Evolutionary conservation across 1,139 yeast species (phyloP).

Genomic region (Ogataea hybrid): DNA sequence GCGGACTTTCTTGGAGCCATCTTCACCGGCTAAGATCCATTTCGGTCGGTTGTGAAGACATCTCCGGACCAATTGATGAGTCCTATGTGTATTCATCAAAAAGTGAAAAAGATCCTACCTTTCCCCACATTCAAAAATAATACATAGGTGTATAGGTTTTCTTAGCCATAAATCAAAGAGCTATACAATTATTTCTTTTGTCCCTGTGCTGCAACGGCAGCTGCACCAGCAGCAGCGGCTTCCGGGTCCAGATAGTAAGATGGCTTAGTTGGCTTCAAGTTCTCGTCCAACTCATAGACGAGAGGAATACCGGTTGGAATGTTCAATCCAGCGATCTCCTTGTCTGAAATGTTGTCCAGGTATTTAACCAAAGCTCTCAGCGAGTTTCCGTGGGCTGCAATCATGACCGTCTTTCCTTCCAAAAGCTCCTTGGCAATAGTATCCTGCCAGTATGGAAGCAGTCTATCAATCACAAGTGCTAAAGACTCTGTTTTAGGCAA

Average conservation of each 20-base stretch:
- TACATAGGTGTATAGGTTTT: neutral
- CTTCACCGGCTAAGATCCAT: too few species aligned
- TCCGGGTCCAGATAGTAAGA: conserved; percentile 98
- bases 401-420: conserved; percentile 83
- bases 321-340: conserved; percentile 89
- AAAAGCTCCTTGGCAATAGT: conserved; percentile 83
- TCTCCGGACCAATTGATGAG: too few species aligned
- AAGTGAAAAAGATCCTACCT: too few species aligned
- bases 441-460: conserved; percentile 98
- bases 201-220: conserved; percentile 98
- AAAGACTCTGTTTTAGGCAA: conserved; percentile 95
- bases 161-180: neutral
- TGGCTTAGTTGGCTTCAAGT: conserved; percentile 87
- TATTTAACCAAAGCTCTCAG: conserved; percentile 96
- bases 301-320: conserved; percentile 99
- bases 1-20: too few species aligned
- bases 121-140: too few species aligned
- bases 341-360: conserved; percentile 92
- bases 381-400: conserved; percentile 99
- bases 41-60: too few species aligned
- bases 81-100: too few species aligned
- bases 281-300: conserved; percentile 90
- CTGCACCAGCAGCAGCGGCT: conserved; percentile 99
- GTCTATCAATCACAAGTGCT: conserved; percentile 92
- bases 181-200: conserved; percentile 43